phyloP scores from a whole-genome alignment of 768 basidiomycete genomes.

The Hysterangium stoloniferum region DNA sequence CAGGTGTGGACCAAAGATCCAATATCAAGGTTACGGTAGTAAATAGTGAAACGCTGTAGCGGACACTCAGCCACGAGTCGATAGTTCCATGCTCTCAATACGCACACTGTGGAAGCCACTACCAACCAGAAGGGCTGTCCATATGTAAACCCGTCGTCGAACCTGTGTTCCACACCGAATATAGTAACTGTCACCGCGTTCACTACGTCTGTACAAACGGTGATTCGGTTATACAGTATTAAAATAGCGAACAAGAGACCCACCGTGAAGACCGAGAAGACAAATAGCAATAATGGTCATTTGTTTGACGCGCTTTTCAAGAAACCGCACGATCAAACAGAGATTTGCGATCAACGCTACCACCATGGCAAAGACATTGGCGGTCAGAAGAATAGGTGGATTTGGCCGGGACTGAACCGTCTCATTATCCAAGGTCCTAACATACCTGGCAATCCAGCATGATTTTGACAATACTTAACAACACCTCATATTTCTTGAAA shows the following conservation, averaged over 20 bases:
- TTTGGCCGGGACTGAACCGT: constrained; percentile 45
- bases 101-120: constrained; percentile 8
- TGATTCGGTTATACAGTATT: background rate
- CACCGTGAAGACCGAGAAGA: constrained; percentile 68
- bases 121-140: constrained; percentile 27
- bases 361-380: constrained; percentile 56
- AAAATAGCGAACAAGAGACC: constrained; percentile 20
- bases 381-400: constrained; percentile 49
- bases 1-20: constrained; percentile 50
- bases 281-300: constrained; percentile 60
- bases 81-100: background rate
- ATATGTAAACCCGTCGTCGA: constrained; percentile 62
- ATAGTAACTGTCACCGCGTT: constrained; percentile 50
- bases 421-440: constrained; percentile 41
- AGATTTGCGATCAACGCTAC: constrained; percentile 63
- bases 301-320: constrained; percentile 55
- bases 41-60: constrained; percentile 58
- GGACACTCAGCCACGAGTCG: constrained; percentile 32
- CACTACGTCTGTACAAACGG: constrained; percentile 51
- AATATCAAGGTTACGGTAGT: constrained; percentile 61
- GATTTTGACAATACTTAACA: background rate
- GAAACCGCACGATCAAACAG: constrained; percentile 60
- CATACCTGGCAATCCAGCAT: constrained; percentile 25
- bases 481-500: no score
- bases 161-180: constrained; percentile 57